Evolutionary conservation across 2,329 filamentous ascomycete genomes (phyloP).

Genomic region (Trichophyton verrucosum): DNA sequence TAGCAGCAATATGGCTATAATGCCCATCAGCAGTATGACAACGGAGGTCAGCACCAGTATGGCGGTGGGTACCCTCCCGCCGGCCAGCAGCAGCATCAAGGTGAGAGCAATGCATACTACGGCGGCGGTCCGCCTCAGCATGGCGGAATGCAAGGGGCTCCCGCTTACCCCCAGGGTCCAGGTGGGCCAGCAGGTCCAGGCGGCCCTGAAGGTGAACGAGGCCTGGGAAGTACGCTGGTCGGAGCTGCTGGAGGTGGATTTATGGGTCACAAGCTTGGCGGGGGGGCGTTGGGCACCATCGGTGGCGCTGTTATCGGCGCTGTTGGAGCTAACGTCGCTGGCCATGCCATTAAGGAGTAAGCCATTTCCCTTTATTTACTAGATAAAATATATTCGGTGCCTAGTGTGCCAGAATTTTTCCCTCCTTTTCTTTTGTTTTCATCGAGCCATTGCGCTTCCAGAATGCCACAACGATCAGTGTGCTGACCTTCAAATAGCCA

Average conservation of each 20-base stretch:
- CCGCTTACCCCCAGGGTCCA: not conserved
- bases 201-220: conserved; percentile 23
- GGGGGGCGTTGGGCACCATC: conserved; percentile 22
- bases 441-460: not conserved
- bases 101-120: conserved; percentile 24
- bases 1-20: conserved; percentile 2
- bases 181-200: conserved; percentile 6
- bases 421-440: not conserved
- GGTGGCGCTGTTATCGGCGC: conserved; percentile 26
- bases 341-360: conserved; percentile 19
- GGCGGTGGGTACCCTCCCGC: conserved; percentile 13
- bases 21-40: conserved; percentile 5
- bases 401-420: not conserved
- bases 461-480: not conserved
- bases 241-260: conserved; percentile 29
- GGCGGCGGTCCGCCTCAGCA: conserved; percentile 8
- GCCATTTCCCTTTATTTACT: conserved; percentile 3
- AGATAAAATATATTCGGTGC: too few species aligned
- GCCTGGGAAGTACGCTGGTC: conserved; percentile 26
- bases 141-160: conserved; percentile 4
- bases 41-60: conserved; percentile 11
- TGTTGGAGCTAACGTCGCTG: conserved; percentile 21
- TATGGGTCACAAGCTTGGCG: conserved; percentile 25
- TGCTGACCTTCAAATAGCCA: conserved; percentile 8
- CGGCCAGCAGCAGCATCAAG: conserved; percentile 20